Base-by-base conservation (phyloP, 345 rosid species). In the Arabidopsis suecica region DNA sequence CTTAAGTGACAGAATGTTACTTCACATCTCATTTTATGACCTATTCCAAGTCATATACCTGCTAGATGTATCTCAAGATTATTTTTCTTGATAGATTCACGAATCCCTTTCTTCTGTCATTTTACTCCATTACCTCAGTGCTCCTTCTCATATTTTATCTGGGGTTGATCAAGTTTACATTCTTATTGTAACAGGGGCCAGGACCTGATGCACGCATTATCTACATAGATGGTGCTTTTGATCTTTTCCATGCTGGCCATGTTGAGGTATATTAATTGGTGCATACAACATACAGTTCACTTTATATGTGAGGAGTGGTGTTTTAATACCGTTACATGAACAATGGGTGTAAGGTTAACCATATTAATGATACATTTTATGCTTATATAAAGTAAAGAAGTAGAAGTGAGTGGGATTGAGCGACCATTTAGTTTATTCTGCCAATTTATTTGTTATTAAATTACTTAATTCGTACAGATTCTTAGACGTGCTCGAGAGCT, bases 161-260 rank as follows among this genome's bases (percentile, higher is more conserved):
- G 36, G 18, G 13, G 22, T 55, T 65, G n/a, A 63, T 55, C n/a
- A 37, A 48, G 32, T 62, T 8, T 61, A 58, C 36, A 42, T 71
- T 48, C 50, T 71, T 68, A 32, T 57, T 55, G 41, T 78, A 49
- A 65, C 87, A 93, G 98, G 94, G 90, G 49, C 98, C 97, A 34
- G 86, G 88, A 73, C 96, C 96, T 44, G 86, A 88, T 85, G 90
- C 98, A 54, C 86, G 86, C 41, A 78, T 93, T 50, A 85, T 93
- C 14, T 93, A 93, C 79, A 91, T 93, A 64, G 98, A 93, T 79
- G 98, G 98, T 16, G 97, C 96, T 37, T 93, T 93, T 79, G 98
- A 93, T 89, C 94, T 93, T 74, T 93, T 93, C 72, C 98, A 93
- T 82, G 98, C 98, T 37, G 98, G 98, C 72, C 98, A 93, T 81